Conservation (phyloP, 345 rosid genomes). For the Hibiscus tridactylites region DNA sequence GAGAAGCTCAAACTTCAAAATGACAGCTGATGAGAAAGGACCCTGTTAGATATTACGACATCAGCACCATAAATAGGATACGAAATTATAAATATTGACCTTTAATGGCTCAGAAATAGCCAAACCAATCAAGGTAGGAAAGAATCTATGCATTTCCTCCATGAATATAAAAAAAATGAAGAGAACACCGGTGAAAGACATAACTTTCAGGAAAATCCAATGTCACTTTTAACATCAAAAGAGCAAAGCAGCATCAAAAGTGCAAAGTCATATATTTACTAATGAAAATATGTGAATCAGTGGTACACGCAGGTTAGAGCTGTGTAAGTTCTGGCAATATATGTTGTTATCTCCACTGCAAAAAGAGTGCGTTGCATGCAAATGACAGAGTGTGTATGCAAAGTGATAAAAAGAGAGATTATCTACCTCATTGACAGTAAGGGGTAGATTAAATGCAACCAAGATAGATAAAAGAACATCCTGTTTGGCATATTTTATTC, state of each 20-base stretch:
- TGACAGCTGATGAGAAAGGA: conserved; percentile 62
- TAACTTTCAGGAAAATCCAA: background rate
- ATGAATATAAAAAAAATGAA: background rate
- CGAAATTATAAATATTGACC: background rate
- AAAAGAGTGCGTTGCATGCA: background rate
- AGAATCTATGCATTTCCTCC: background rate
- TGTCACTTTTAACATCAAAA: background rate
- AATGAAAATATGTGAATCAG: background rate
- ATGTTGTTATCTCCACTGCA: background rate
- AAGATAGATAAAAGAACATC: conserved; percentile 68
- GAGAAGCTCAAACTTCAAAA: conserved; percentile 90
- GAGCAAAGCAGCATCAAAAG: background rate
- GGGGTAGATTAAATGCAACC: conserved; percentile 70
- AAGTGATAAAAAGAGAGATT: background rate
- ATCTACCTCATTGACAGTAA: conserved; percentile 45
- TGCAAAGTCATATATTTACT: background rate
- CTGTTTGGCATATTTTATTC: conserved; percentile 85
- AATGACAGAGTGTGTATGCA: background rate
- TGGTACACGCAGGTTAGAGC: background rate
- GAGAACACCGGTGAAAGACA: background rate
- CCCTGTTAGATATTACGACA: conserved; percentile 35
- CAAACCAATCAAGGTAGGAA: conserved; percentile 3
- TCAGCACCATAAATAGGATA: conserved; percentile 7
- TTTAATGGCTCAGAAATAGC: background rate
- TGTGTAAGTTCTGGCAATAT: background rate